These are phyloP conservation scores for Prunus padus DNA, from an alignment of 306 rosid genomes.

Conservation along the genomic window DNA sequence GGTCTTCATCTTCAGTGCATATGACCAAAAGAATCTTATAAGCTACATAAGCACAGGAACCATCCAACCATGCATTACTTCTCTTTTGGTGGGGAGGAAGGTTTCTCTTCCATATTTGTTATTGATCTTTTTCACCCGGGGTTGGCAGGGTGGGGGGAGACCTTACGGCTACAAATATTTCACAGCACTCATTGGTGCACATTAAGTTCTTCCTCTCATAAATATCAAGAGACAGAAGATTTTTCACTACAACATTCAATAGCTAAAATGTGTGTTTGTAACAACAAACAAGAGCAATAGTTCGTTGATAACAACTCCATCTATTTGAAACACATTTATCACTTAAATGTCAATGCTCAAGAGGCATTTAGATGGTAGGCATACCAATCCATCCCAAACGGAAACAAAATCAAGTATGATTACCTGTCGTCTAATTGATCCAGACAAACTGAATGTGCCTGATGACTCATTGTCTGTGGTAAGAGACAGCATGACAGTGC, in stretches of 20 bases:
- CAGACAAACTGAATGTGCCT: constrained; percentile 87
- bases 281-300: background rate
- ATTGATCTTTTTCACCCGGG: too few species aligned
- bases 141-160: too few species aligned
- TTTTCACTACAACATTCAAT: background rate
- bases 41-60: too few species aligned
- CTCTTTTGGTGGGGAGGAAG: too few species aligned
- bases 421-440: constrained; percentile 93
- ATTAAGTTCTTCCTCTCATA: background rate
- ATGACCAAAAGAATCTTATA: background rate
- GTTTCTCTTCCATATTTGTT: too few species aligned
- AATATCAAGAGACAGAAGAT: background rate
- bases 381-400: background rate
- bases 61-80: too few species aligned
- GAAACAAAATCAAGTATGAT: constrained; percentile 26
- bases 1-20: background rate
- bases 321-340: background rate
- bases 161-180: background rate
- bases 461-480: constrained; percentile 80
- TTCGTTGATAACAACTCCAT: background rate
- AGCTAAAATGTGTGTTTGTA: background rate
- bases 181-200: background rate
- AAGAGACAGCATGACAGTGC: constrained; percentile 90
- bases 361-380: background rate
- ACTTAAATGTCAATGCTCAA: background rate